A percentile compares a stretch with the other conserved stretches of the same genome.
Evolutionary conservation across 78 protist species (phyloP).

Genomic region (Capsaspora owczarzaki): DNA sequence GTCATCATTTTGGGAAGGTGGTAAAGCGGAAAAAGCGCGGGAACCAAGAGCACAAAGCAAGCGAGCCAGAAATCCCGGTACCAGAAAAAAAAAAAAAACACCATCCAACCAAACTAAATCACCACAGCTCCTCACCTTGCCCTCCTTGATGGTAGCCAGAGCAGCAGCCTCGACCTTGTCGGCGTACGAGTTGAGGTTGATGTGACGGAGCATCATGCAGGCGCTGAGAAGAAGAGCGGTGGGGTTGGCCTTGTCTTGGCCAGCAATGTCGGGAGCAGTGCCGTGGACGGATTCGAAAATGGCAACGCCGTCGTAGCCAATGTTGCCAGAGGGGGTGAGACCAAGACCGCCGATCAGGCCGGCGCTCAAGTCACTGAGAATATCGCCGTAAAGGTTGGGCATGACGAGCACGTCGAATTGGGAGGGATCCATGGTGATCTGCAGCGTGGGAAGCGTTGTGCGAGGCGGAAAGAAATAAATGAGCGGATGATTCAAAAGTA

Average conservation of each 20-base stretch:
- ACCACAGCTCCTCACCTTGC: constrained; percentile 1
- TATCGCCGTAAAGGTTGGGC: constrained; percentile 67
- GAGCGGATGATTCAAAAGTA: no score
- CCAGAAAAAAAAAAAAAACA: background rate
- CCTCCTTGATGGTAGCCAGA: constrained; percentile 24
- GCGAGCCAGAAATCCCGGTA: no score
- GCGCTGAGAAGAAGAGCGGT: constrained; percentile 40
- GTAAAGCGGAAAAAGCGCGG: no score
- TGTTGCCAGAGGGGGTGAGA: constrained; percentile 4
- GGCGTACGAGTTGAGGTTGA: constrained; percentile 40
- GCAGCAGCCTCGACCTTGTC: constrained; percentile 44
- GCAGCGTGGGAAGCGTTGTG: background rate
- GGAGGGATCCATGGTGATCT: constrained; percentile 27
- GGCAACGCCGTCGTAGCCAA: background rate
- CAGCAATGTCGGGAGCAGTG: constrained; percentile 58
- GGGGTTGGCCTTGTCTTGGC: constrained; percentile 67
- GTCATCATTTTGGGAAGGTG: no score
- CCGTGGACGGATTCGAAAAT: constrained; percentile 39
- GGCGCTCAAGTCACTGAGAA: constrained; percentile 50
- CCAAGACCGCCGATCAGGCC: constrained; percentile 65
- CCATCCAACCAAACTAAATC: background rate
- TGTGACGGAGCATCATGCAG: constrained; percentile 48
- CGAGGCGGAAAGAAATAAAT: no score
- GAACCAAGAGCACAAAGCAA: no score
- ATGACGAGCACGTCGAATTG: constrained; percentile 49